Percentiles rank a stretch among this genome's conserved stretches.
Evolutionary conservation across 805 yeast species (phyloP).

Genomic region (Lachancea dasiensis): DNA sequence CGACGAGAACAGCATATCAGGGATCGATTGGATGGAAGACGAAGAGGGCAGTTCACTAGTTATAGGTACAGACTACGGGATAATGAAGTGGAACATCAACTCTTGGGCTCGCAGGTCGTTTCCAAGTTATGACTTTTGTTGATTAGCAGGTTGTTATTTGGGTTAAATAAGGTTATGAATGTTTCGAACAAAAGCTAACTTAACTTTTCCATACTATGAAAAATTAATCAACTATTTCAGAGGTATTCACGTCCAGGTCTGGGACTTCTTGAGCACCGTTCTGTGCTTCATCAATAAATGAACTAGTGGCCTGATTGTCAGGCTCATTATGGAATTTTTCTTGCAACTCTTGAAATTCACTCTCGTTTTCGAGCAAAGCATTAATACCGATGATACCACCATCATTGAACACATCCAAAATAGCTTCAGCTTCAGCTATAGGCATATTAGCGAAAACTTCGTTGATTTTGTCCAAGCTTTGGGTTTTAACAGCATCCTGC

Average conservation of each 20-base stretch:
- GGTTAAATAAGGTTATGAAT: not conserved
- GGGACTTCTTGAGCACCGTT: conserved; percentile 10
- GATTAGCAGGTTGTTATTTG: not conserved
- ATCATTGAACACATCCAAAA: conserved; percentile 67
- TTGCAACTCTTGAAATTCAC: conserved; percentile 53
- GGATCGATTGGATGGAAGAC: conserved; percentile 53
- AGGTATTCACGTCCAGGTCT: conserved; percentile 20
- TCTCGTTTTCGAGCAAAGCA: conserved; percentile 66
- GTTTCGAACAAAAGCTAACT: not conserved
- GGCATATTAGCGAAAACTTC: conserved; percentile 68
- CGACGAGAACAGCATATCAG: conserved; percentile 49
- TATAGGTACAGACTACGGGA: conserved; percentile 62
- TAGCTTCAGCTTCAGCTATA: conserved; percentile 71
- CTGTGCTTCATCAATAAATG: conserved; percentile 10
- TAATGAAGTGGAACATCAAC: conserved; percentile 65
- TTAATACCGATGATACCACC: conserved; percentile 81
- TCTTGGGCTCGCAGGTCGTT: conserved; percentile 56
- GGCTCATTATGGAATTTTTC: conserved; percentile 37
- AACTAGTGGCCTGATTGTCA: conserved; percentile 16
- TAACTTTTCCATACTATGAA: too few species aligned
- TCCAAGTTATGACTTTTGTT: conserved; percentile 45
- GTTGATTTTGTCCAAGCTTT: conserved; percentile 71
- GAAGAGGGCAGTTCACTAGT: conserved; percentile 46
- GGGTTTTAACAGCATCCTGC: conserved; percentile 71
- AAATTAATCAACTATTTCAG: conserved; percentile 37